Evolutionary conservation across 2,329 filamentous ascomycete genomes (phyloP), one percentile per base, ranked within the genome.

Genomic region (Verruconis gallopava): DNA sequence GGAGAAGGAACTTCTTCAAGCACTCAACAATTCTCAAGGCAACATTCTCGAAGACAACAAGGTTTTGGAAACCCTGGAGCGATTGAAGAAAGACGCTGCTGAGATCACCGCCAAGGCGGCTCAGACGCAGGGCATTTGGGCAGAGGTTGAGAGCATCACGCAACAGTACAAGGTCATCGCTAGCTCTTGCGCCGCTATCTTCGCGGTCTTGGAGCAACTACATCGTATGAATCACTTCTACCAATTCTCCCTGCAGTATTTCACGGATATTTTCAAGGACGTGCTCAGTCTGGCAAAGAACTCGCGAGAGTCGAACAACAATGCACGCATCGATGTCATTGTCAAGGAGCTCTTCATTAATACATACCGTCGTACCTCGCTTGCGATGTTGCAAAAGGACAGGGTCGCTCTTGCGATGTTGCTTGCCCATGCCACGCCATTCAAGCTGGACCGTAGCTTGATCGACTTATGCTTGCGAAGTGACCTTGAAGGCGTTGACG

Each of bases 221-320:
- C 89, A 96, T 62, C 93, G 95, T 57, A 79, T 98, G 59, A 95
- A 98, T 61, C 91, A 96, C 68, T 96, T 96, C 65, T 98, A 98
- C 63, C 93, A 96, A 59, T 98, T 98, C 71, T 98, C 91, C 28
- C 72, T 98, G 46, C 88, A 95, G 61, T 98, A 94, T 65, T 98
- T 98, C 65, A 75, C 94, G 43, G 84, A 95, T 58, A 98, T 98
- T 52, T 98, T 98, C 73, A 84, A 93, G 57, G 77, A 81, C 4
- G 91, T 98, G 5, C 72, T 98, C 30, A 81, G 81, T 51, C 73
- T 77, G 45, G 93, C 93, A 61, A 79, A 80, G 54, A 77, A 77
- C 46, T 69, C 91, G 40, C 72, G 68, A 45, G 77, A 81, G 59
- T 79, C 73, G 21, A 80, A 91, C 49, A 76, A 93, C 62, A 78